A percentile compares a stretch with the other conserved stretches of the same genome.
These are phyloP conservation scores for Rhododendron ovatum DNA, from an alignment of 148 eudicot species.

Conservation along the genomic window DNA sequence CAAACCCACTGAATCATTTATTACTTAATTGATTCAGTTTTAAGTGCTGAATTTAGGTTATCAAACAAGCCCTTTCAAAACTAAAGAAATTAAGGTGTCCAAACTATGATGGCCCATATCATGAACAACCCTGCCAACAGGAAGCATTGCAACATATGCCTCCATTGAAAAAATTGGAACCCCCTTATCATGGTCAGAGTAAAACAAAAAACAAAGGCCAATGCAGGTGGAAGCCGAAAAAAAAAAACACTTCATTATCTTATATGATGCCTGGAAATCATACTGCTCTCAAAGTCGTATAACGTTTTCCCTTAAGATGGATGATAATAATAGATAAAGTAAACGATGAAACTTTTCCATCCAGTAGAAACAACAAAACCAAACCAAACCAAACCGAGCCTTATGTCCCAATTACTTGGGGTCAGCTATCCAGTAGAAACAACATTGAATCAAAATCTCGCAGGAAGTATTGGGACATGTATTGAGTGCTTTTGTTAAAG, in stretches of 20 bases:
- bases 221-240: background rate
- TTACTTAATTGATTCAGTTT: too few species aligned
- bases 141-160: background rate
- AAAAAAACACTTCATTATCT: background rate
- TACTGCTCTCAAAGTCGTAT: background rate
- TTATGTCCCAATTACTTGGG: too few species aligned
- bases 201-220: background rate
- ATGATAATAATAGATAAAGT: background rate
- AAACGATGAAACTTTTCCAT: background rate
- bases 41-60: too few species aligned
- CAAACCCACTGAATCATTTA: too few species aligned
- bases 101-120: background rate
- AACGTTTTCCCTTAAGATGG: background rate
- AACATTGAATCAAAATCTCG: background rate
- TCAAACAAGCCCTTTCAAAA: too few species aligned
- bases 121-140: background rate
- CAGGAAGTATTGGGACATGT: background rate
- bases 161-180: background rate
- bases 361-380: background rate
- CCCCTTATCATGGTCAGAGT: background rate
- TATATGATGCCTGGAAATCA: background rate
- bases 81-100: background rate
- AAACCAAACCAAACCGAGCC: too few species aligned
- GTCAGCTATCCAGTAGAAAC: background rate
- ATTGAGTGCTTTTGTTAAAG: background rate